These are phyloP conservation scores for Cordyceps cicadae DNA, from an alignment of 2,329 filamentous ascomycete genomes.

Conservation along the genomic window DNA sequence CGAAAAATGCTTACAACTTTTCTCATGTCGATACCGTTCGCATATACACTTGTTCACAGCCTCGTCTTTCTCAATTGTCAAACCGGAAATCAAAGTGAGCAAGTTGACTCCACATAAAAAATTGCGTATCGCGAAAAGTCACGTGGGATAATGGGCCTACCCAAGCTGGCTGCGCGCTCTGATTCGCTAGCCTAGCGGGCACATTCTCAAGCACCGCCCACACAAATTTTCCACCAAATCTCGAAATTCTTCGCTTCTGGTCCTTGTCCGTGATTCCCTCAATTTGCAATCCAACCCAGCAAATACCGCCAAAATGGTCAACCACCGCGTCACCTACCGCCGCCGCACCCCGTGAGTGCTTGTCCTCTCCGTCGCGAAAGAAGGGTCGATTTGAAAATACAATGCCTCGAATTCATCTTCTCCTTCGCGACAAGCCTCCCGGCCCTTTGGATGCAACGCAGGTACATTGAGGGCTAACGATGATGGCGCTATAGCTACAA, in stretches of 20 bases:
- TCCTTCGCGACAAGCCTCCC: constrained; percentile 6
- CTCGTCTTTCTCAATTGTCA: no score
- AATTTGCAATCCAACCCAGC: constrained; percentile 23
- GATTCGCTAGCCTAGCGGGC: constrained; percentile 32
- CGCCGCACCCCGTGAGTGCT: constrained; percentile 69
- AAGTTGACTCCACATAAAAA: neutral
- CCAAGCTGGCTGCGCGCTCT: constrained; percentile 14
- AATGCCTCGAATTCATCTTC: constrained; percentile 13
- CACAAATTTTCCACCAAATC: constrained; percentile 35
- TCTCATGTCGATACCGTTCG: no score
- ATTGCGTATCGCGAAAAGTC: neutral
- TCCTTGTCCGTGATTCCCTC: constrained; percentile 26
- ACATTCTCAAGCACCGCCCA: constrained; percentile 29
- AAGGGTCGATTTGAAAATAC: constrained; percentile 6
- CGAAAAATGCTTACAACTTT: no score
- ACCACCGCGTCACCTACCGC: constrained; percentile 59
- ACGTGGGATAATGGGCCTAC: constrained; percentile 12
- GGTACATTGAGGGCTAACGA: constrained; percentile 11
- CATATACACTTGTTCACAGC: no score
- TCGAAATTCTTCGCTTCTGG: constrained; percentile 30
- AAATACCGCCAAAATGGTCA: constrained; percentile 47
- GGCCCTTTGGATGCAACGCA: neutral
- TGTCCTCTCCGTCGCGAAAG: neutral
- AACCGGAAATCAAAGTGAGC: neutral
- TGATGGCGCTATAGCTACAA: constrained; percentile 64